Percentiles rank a stretch among this genome's conserved stretches.
These are phyloP conservation scores for Erythrobasidium hasegawianum DNA, from an alignment of 1,284 basidiomycete species.

Conservation along the genomic window DNA sequence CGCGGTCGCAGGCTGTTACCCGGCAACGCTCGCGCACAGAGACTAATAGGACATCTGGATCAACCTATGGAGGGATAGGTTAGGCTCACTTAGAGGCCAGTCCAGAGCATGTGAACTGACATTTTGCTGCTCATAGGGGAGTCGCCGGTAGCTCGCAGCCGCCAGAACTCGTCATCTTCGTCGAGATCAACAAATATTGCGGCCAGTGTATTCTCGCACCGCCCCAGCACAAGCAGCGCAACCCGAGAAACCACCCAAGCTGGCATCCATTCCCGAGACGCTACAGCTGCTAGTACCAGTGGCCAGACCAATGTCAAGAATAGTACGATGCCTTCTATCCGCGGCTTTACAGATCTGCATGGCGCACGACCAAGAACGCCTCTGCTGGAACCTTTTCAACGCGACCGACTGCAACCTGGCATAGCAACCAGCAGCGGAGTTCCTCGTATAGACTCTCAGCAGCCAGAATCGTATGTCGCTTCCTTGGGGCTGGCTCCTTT, in stretches of 20 bases:
- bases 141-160: constrained; percentile 6
- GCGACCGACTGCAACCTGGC: not conserved
- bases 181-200: constrained; percentile 5
- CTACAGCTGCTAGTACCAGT: not conserved
- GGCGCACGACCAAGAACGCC: constrained; percentile 13
- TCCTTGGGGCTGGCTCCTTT: constrained; percentile 23
- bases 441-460: constrained; percentile 11
- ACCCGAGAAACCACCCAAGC: not conserved
- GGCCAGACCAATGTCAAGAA: not conserved
- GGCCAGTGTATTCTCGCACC: constrained; percentile 16
- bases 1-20: not conserved
- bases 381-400: constrained; percentile 25
- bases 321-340: constrained; percentile 22
- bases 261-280: not conserved
- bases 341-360: constrained; percentile 20
- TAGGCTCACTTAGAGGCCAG: too few species aligned
- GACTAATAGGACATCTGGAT: not conserved
- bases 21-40: not conserved
- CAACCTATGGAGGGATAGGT: not conserved
- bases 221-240: constrained; percentile 11
- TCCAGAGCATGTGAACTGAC: too few species aligned
- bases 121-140: too few species aligned
- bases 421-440: not conserved
- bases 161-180: constrained; percentile 28
- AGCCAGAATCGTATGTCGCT: constrained; percentile 18